Conservation (phyloP, 2,329 filamentous ascomycete species). For the Thielaviopsis musarum region DNA sequence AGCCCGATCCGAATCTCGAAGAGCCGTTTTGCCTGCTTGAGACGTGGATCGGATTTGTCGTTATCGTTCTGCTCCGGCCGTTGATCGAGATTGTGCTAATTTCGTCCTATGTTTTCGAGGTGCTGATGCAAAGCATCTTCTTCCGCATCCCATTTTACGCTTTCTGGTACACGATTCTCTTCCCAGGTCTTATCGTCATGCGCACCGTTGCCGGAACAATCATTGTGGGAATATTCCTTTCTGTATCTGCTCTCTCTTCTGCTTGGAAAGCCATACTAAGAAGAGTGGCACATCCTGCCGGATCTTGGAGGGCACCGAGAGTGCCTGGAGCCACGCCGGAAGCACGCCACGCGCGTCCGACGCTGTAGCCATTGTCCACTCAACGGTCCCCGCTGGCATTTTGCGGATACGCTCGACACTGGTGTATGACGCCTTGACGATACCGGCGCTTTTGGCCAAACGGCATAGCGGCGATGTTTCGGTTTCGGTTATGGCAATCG, state of each 20-base stretch:
- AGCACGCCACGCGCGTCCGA: conserved; percentile 52
- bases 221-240: conserved; percentile 8
- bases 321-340: conserved; percentile 48
- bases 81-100: conserved; percentile 7
- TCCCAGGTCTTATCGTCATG: background rate
- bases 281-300: conserved; percentile 58
- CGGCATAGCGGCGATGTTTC: conserved; percentile 39
- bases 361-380: conserved; percentile 66
- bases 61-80: conserved; percentile 2
- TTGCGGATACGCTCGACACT: conserved; percentile 46
- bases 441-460: conserved; percentile 36
- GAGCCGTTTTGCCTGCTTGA: conserved; percentile 7
- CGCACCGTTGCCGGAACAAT: conserved; percentile 4
- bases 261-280: conserved; percentile 39
- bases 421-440: conserved; percentile 43
- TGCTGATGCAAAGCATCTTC: background rate
- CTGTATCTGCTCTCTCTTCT: conserved; percentile 16
- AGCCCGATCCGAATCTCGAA: background rate
- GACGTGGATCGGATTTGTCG: conserved; percentile 9
- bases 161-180: background rate
- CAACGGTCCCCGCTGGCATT: conserved; percentile 29
- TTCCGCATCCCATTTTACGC: background rate
- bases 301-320: conserved; percentile 43
- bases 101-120: conserved; percentile 2
- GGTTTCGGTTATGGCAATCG: conserved; percentile 29